A percentile compares a stretch with the other conserved stretches of the same genome.
Evolutionary conservation across 345 rosid species (phyloP).

Genomic region (rapeseed (Brassica napus)): Da-Ae NC_063434.1:25701501-25702000

Average conservation of each 20-base stretch:
- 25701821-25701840: not conserved
- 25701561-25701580: not conserved
- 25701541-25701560: not conserved
- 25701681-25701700: not conserved
- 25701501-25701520: not conserved
- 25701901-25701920: not conserved
- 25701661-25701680: slow-evolving; percentile 1
- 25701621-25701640: not conserved
- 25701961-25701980: not conserved
- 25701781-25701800: not conserved
- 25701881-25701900: not conserved
- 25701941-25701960: not conserved
- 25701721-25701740: no score
- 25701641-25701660: no score
- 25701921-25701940: not conserved
- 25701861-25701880: not conserved
- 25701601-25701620: not conserved
- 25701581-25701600: not conserved
- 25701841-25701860: not conserved
- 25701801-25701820: not conserved
- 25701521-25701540: not conserved
- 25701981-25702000: not conserved
- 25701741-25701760: not conserved
- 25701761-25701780: not conserved
- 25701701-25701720: not conserved